Base-by-base conservation (phyloP, 805 yeast genomes). In the Saccharomycopsis sp. region DNA sequence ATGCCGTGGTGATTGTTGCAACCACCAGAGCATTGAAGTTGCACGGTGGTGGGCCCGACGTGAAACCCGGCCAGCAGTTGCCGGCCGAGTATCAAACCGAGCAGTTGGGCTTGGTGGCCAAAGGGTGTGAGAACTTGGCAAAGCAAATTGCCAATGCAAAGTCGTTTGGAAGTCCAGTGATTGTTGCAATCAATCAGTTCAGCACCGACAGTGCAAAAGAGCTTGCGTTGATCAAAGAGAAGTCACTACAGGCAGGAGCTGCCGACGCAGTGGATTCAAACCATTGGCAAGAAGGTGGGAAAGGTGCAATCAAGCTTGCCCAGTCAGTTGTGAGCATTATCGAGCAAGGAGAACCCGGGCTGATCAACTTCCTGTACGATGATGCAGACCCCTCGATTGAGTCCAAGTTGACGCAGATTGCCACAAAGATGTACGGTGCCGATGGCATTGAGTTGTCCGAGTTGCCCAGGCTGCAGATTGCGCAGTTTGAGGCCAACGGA, bases 31-130 rank as follows among this genome's bases (percentile, higher is more conserved):
- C 97, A n/a, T 75, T 89, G 62, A 89, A 89, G 64, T 76, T 85
- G 42, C 97, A 89, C 58, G 97, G 97, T 47, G 97, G 96, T 49
- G 97, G 94, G 37, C 88, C 96, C 13, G 95, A 85, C 53, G 96
- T 89, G 47, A 85, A 85, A 57, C 95, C 97, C 13, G 97, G 96
- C 45, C 81, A 77, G 52, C 72, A 86, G 30, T 70, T 89, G 53
- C 95, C 97, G 26, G 68, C 66, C 27, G 96, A 74, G 54, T 89
- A 89, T 65, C 64, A 74, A 33, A 69, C 75, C 48, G 96, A 88
- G 65, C 80, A 87, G 61, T 73, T 82, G 42, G 95, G 80, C 27
- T 69, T 78, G 56, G 74, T 89, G 51, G 68, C 73, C 42, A 68
- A 69, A 41, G 97, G 97, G 40, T 80, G 89, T 60, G 77, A 84